Evolutionary conservation across 768 basidiomycete genomes (phyloP), one percentile per base, ranked within the genome.

Genomic region (Paxillus rubicundulus): DNA sequence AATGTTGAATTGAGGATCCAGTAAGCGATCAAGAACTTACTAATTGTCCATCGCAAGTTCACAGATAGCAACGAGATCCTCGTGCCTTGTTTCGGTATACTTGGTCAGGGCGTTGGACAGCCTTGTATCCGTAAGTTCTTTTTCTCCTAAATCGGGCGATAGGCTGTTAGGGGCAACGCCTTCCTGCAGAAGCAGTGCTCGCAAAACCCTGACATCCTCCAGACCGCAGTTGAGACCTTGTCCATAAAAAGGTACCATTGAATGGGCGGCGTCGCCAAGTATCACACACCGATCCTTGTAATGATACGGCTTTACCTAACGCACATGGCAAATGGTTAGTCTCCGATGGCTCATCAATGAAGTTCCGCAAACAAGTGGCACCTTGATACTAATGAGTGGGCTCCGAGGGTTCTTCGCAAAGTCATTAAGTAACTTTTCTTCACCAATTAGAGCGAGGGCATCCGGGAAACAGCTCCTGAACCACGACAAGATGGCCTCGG

Each of bases 171-270:
- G 84, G 70, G 54, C 79, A 52, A 95, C 86, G 14, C 78, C 78
- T 69, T 88, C 84, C 53, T 85, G 78, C 50, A 82, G 81, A 62
- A 98, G 77, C 50, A 94, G 72, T 28, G 82, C 77, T 53, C 85
- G 81, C 58, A 99, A 79, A 47, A 98, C 82, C 59, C 97, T 84
- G 61, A 98, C 94, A 70, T 99, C 96, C 73, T 99, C 96, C 47
- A 99, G 80, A 14, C 96, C 96, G 66, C 95, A 97, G 66, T 99
- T 99, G 61, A 98, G 80, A 38, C 96, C 96, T 77, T 99, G 96
- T 39, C 96, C 90, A 68, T 89, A 94, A 74, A 94, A 95, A 56
- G 96, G 95, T n/a, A 95, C 94, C 94, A 98, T 98, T 39, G 92
- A 89, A 71, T 99, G 96, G 10, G 93, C 92, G 37, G 96, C 88